These are phyloP conservation scores for Rosa chinensis DNA, from an alignment of 306 rosid genomes.

Conservation along the genomic window DNA sequence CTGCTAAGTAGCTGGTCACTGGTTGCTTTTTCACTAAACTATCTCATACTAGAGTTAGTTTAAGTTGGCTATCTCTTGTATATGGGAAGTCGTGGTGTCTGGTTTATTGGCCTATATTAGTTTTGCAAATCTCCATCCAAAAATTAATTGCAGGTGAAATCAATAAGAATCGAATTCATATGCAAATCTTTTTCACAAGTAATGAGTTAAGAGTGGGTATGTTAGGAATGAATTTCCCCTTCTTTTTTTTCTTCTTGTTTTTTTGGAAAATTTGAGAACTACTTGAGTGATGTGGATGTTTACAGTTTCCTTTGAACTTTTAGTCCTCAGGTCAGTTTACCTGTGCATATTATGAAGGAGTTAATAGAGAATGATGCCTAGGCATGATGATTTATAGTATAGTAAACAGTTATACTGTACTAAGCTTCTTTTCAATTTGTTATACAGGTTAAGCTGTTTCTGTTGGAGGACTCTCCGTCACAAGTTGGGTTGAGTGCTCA, in stretches of 20 bases:
- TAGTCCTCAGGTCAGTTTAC: background rate
- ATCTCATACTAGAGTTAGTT: background rate
- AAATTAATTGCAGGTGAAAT: background rate
- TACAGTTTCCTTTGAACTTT: background rate
- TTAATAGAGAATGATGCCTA: background rate
- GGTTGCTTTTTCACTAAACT: background rate
- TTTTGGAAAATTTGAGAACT: background rate
- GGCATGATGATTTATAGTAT: background rate
- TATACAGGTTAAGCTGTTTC: conserved; percentile 68
- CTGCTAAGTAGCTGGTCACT: background rate
- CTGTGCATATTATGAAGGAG: background rate
- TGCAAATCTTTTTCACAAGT: background rate
- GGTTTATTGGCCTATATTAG: background rate
- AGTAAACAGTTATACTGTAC: conserved; percentile 8
- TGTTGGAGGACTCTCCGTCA: conserved; percentile 79
- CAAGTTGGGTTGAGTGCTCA: conserved; percentile 78
- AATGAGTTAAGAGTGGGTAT: background rate
- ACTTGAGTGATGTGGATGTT: background rate
- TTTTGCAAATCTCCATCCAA: conserved; percentile 3
- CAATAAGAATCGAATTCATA: background rate
- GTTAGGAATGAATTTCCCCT: background rate
- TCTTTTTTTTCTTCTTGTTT: background rate
- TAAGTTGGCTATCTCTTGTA: background rate
- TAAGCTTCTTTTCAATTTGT: conserved; percentile 15
- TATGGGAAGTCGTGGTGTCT: background rate